Base-by-base conservation (phyloP, 2,329 filamentous ascomycete species). In the Aureobasidium musti region DNA sequence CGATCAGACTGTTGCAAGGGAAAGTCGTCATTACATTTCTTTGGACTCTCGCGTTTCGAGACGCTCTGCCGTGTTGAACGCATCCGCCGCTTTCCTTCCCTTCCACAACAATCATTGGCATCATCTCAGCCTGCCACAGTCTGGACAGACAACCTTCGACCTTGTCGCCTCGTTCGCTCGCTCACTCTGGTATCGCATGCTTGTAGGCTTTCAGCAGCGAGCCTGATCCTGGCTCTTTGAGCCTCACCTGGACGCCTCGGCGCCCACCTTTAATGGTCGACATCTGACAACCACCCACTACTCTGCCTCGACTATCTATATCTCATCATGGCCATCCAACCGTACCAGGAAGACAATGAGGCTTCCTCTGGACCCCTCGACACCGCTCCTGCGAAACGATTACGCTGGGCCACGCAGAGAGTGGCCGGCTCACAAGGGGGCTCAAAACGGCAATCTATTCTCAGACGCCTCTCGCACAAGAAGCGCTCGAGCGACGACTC, bases 331-430 rank as follows among this genome's bases (percentile, higher is more conserved):
- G 65, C 64, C 28, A 56, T 67, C 39, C 66, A 68, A 68, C 72
- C 70, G 43, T 67, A 71, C 59, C 71, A 71, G 60, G 78, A 79
- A 67, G 76, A 79, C 71, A 83, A 79, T 71, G 82, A 86, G 72
- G 79, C 84, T 68, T 67, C 66, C 14, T 84, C 85, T 50, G 85
- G 84, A 69, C 83, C 86, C 10, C 89, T 88, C 26, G 65, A 67
- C 45, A 67, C 67, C 14, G 63, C 60, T 28, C 76, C 76, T 14
- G 71, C 73, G 30, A 92, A 94, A 76, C 86, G 93, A 75, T 88
- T 95, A 78, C 86, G 95, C 87, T 98, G 95, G 95, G 94, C 95
- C 21, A 98, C 95, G n/a, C 91, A 93, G 74, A 91, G 92, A 77
- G 86, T 91, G 77, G 88, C 88, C 17, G 87, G 91, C 73, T 86